Evolutionary conservation across 2,329 filamentous ascomycete genomes (phyloP).

Genomic region (Colletotrichum brevisporum): DNA sequence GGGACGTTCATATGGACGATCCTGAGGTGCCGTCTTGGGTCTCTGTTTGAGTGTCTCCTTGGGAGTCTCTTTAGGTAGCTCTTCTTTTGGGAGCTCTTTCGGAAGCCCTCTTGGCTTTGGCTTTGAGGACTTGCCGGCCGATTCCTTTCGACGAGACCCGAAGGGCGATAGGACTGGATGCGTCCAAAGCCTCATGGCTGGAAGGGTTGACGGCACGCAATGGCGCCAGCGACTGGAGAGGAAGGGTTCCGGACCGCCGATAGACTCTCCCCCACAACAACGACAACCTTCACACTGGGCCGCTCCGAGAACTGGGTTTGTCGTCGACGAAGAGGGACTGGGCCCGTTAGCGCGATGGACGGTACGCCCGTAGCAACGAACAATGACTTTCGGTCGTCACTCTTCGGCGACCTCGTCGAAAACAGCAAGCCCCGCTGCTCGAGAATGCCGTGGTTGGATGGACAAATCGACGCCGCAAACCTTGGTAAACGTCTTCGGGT

Average conservation of each 20-base stretch:
- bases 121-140: background rate
- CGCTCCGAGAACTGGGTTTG: conserved; percentile 11
- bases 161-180: conserved; percentile 17
- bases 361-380: conserved; percentile 30
- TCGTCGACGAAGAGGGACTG: conserved; percentile 23
- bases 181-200: conserved; percentile 19
- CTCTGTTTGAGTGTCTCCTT: too few species aligned
- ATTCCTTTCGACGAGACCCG: conserved; percentile 18
- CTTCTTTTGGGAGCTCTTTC: too few species aligned
- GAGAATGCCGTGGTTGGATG: conserved; percentile 15
- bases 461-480: conserved; percentile 28
- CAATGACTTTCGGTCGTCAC: conserved; percentile 26
- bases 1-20: conserved; percentile 32
- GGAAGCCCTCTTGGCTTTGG: too few species aligned
- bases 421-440: conserved; percentile 15
- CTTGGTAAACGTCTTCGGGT: conserved; percentile 28
- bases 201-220: conserved; percentile 3
- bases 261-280: background rate
- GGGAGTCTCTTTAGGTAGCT: too few species aligned
- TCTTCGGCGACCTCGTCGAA: conserved; percentile 18
- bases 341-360: conserved; percentile 7
- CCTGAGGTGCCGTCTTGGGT: too few species aligned
- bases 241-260: conserved; percentile 24
- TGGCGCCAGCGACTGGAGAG: conserved; percentile 30
- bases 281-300: background rate